Base-by-base conservation (phyloP, 371 early-diverging fungal genomes). In the Mucor sp. region DNA sequence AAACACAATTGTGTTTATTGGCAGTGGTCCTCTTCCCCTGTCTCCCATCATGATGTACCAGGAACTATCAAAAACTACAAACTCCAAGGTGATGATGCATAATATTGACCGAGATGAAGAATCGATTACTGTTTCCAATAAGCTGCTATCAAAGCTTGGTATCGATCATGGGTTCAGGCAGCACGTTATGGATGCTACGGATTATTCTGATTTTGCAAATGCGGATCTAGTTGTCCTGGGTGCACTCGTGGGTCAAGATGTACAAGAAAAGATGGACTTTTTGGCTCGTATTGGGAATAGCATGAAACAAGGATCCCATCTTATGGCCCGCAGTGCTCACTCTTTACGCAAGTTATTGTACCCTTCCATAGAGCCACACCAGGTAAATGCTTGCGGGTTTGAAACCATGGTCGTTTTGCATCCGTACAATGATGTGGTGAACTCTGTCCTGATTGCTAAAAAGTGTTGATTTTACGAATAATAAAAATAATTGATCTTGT, bases 11-110 rank as follows among this genome's bases (percentile, higher is more conserved):
- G 74, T 70, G 0, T 81, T 81, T 66, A 50, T 83, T 23, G 84
- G 84, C 4, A 77, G 81, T 19, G 84, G 84, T 12, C 81, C 84
- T 11, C 48, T 83, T 15, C 84, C 84, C 0, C 30, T 83, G 4
- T 74, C 81, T 12, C 72, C 81, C 4, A 77, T 83, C 6, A 57
- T 75, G 9, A 67, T 83, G 68, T 68, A 71, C 30, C 66, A 61
- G 2, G 68, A 63, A 14, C 58, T 67, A 19, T 17, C 58, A 9
- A 48, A 65, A 17, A 30, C 53, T n/a, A 14, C 53, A 15, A 14
- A 25, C 3, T 2, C 60, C 11, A 50, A 6, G 14, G 30, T 48
- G 21, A 48, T 47, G 32, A 72, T 79, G 6, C 67, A 68, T 28
- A 78, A 74, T 37, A 44, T 80, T 56, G 81, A 80, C 55, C 56